Percentiles rank a stretch among this genome's conserved stretches.
Conservation (phyloP, 768 basidiomycete species). For the Sarcodon aspratus region DNA sequence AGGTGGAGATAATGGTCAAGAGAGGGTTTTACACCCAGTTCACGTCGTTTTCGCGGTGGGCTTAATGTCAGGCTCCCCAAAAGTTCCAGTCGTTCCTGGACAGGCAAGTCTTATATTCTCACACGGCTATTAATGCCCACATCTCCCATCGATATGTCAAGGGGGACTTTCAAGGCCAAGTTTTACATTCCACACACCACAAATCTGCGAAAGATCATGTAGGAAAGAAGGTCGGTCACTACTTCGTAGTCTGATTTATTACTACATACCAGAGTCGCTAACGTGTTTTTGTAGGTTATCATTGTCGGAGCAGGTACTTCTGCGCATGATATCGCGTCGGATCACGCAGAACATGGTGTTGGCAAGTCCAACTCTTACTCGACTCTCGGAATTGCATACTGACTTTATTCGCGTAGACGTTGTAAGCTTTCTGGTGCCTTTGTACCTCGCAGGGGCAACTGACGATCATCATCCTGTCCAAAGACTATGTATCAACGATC, state of each 20-base stretch:
- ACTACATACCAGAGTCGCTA: too few relatives aligned
- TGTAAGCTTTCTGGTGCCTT: neutral
- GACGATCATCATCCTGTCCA: neutral
- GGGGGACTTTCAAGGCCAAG: conserved; percentile 38
- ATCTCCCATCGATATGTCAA: neutral
- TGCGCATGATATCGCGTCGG: conserved; percentile 16
- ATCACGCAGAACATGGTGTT: neutral
- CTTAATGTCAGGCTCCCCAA: conserved; percentile 28
- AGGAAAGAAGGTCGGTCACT: conserved; percentile 44
- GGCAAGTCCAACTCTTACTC: neutral
- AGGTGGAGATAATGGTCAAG: conserved; percentile 13
- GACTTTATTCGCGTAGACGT: neutral
- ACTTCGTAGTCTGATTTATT: too few relatives aligned
- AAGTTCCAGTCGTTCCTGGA: conserved; percentile 32
- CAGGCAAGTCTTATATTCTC: conserved; percentile 16
- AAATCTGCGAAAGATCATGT: conserved; percentile 33
- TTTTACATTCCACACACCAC: conserved; percentile 41
- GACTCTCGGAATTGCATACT: neutral
- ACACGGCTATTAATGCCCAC: neutral
- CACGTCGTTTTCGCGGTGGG: conserved; percentile 48
- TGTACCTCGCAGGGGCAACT: too few relatives aligned
- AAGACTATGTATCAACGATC: neutral
- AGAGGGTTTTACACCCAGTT: conserved; percentile 26
- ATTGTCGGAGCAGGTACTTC: conserved; percentile 64
- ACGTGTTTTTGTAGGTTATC: conserved; percentile 10